Conservation (phyloP, 164 flowering plant species). For the Liriodendron chinense region DNA sequence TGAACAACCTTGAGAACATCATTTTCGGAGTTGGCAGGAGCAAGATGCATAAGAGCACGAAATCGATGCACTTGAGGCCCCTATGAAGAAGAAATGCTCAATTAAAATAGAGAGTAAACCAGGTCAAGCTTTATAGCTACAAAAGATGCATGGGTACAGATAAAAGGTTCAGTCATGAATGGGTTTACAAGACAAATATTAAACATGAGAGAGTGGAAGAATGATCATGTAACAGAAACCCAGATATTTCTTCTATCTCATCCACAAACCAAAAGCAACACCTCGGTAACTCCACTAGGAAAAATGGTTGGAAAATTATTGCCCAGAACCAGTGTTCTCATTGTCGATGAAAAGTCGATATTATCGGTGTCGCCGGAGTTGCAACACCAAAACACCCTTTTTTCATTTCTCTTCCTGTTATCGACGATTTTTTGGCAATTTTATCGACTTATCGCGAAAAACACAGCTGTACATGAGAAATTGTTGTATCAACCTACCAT, state of each 20-base stretch:
- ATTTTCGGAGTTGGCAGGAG: conserved; percentile 54
- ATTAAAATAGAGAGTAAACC: neutral
- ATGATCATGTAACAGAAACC: neutral
- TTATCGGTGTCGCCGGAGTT: no score
- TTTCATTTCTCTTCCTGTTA: no score
- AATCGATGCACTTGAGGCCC: conserved; percentile 57
- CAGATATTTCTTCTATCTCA: neutral
- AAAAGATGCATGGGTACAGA: neutral
- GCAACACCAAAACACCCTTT: no score
- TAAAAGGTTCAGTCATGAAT: no score
- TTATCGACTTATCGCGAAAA: no score
- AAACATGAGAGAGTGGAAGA: neutral
- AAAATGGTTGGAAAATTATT: neutral
- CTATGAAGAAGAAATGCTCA: conserved; percentile 24
- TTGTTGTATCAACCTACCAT: no score
- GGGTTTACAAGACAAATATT: neutral
- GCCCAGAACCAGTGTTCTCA: neutral
- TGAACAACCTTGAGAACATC: conserved; percentile 47
- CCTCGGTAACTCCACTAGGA: neutral
- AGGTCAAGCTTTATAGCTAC: neutral
- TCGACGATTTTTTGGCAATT: no score
- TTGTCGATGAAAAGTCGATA: no score
- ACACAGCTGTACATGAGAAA: no score
- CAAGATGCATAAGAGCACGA: conserved; percentile 51
- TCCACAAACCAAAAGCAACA: neutral